Conservation (phyloP, 208 protist species). For the Tritrichomonas musculus region DNA sequence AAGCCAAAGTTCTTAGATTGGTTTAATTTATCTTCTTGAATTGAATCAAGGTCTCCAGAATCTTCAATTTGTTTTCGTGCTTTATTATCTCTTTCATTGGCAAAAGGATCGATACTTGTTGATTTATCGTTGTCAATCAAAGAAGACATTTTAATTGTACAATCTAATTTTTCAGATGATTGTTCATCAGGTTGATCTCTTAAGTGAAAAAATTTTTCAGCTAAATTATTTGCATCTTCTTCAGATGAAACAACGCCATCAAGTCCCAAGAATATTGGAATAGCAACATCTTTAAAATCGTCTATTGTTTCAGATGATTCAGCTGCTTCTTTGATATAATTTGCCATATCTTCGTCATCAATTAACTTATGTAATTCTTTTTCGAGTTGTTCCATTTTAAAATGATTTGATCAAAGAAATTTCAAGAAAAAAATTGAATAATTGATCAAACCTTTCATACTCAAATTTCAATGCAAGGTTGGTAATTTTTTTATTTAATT, state of each 20-base stretch:
- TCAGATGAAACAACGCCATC: not conserved
- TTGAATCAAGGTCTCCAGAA: not conserved
- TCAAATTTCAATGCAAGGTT: too few species aligned
- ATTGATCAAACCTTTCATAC: too few species aligned
- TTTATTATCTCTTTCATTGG: not conserved
- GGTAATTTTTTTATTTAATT: too few species aligned
- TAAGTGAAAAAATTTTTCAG: not conserved
- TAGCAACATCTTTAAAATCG: not conserved
- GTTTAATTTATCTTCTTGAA: not conserved
- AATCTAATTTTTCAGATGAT: not conserved
- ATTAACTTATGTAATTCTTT: too few species aligned
- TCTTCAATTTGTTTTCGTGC: not conserved
- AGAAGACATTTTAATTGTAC: not conserved
- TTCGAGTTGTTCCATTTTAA: too few species aligned
- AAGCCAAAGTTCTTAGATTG: not conserved
- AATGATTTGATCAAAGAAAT: too few species aligned
- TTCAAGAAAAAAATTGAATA: too few species aligned
- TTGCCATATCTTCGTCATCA: not conserved
- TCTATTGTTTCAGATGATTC: not conserved
- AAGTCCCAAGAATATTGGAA: not conserved
- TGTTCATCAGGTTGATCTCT: not conserved
- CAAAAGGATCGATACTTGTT: slow-evolving; percentile 18
- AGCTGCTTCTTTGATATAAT: not conserved
- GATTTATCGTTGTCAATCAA: not conserved
- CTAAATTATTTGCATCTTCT: not conserved